These are phyloP conservation scores for Trypanosoma brucei DNA, from an alignment of 208 protist species.

Conservation along the genomic window DNA sequence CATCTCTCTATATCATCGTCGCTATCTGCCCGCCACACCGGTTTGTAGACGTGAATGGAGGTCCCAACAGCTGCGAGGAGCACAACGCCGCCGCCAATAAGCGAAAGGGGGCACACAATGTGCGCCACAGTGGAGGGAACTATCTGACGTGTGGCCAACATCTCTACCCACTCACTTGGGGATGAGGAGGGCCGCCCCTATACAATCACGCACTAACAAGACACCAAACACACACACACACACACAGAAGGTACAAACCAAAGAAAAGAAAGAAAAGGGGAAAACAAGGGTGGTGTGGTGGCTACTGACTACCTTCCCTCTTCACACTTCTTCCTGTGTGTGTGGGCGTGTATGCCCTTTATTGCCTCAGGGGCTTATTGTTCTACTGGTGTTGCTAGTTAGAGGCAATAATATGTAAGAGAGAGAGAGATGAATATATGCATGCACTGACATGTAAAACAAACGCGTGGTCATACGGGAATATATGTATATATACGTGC, in stretches of 20 bases:
- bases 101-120: constrained; percentile 17
- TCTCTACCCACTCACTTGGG: constrained; percentile 1
- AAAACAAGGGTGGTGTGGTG: neutral
- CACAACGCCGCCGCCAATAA: constrained; percentile 37
- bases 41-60: constrained; percentile 12
- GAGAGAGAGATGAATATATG: neutral
- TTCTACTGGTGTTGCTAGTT: no score
- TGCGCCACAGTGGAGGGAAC: constrained; percentile 24
- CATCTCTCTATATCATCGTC: constrained; percentile 2
- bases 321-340: no score
- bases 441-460: constrained; percentile 1
- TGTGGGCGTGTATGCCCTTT: no score
- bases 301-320: no score
- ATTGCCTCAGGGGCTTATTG: no score
- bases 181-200: neutral
- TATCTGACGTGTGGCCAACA: constrained; percentile 25
- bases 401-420: neutral
- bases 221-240: neutral
- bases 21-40: neutral
- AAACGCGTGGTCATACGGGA: no score
- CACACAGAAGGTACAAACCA: neutral
- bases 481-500: no score
- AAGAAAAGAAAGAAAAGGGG: neutral
- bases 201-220: neutral
- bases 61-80: constrained; percentile 18